Percentiles rank a stretch among this genome's conserved stretches.
phyloP scores from a whole-genome alignment of 306 rosid species.

The Quercus ilex region DNA sequence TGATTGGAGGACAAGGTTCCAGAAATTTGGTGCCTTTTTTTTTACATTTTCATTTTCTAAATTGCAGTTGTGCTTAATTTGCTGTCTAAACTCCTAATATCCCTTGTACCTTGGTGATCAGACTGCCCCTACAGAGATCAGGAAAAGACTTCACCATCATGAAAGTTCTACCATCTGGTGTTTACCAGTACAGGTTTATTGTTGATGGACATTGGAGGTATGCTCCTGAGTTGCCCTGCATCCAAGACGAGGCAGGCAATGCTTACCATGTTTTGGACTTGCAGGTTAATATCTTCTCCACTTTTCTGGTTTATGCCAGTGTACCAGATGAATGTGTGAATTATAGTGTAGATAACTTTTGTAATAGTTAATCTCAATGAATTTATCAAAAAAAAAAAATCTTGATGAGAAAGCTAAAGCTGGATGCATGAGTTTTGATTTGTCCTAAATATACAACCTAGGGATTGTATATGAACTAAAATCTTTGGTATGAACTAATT shows the following conservation, averaged over 20 bases:
- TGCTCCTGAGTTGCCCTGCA: slow-evolving; percentile 76
- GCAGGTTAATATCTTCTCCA: slow-evolving; percentile 49
- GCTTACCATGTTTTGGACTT: slow-evolving; percentile 77
- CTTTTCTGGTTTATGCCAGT: background rate
- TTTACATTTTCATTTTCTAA: background rate
- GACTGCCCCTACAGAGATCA: slow-evolving; percentile 78
- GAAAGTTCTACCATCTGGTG: slow-evolving; percentile 98
- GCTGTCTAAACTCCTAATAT: slow-evolving; percentile 11
- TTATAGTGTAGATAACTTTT: background rate
- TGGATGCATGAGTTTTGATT: background rate
- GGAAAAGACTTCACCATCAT: slow-evolving; percentile 93
- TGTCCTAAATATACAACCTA: background rate
- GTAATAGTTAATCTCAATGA: background rate
- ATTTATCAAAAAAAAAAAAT: too few relatives aligned
- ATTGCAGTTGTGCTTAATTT: slow-evolving; percentile 6
- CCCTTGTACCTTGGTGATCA: slow-evolving; percentile 42
- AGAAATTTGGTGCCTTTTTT: background rate
- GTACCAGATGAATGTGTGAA: slow-evolving; percentile 13
- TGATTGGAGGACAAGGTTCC: slow-evolving; percentile 84
- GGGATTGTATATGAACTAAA: slow-evolving; percentile 7
- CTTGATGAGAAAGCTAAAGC: background rate
- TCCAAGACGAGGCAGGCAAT: slow-evolving; percentile 78
- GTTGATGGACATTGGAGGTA: slow-evolving; percentile 92
- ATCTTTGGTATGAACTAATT: slow-evolving; percentile 1
- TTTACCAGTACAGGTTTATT: slow-evolving; percentile 88